Evolutionary conservation across 108 stramenopile species (phyloP).

Genomic region (Skeletonema costatum): DNA sequence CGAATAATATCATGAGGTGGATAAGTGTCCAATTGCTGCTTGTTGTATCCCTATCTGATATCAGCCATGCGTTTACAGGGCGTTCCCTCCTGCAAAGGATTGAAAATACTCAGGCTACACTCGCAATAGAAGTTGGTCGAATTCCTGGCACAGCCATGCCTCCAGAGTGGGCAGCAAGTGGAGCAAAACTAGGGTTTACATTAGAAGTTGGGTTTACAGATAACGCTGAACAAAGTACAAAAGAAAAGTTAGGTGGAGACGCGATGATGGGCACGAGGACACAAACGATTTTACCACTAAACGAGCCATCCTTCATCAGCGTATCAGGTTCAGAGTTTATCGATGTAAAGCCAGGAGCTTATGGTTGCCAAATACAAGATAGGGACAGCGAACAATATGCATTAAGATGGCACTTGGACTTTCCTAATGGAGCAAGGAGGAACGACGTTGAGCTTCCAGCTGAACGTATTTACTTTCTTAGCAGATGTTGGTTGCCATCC

Average conservation of each 20-base stretch:
- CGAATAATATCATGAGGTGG: no score
- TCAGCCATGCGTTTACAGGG: no score
- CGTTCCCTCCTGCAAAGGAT: no score
- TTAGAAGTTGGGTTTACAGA: constrained; percentile 42
- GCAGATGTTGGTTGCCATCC: constrained; percentile 23
- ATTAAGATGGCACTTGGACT: constrained; percentile 42
- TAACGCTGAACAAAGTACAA: constrained; percentile 42
- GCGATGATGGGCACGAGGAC: constrained; percentile 17
- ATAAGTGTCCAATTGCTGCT: no score
- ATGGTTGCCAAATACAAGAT: constrained; percentile 35
- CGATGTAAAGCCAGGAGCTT: constrained; percentile 33
- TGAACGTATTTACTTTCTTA: constrained; percentile 44
- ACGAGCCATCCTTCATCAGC: constrained; percentile 37
- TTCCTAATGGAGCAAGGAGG: constrained; percentile 43
- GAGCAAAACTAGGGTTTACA: constrained; percentile 42
- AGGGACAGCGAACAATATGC: constrained; percentile 26
- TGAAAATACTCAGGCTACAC: no score
- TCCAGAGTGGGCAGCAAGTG: constrained; percentile 42
- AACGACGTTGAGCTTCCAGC: constrained; percentile 51
- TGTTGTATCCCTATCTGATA: no score
- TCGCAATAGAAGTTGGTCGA: constrained; percentile 11
- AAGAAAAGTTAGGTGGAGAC: constrained; percentile 21
- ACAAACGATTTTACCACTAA: constrained; percentile 23
- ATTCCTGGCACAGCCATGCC: constrained; percentile 53
- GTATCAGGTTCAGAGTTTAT: constrained; percentile 23